Evolutionary conservation across 208 protist species (phyloP).

Genomic region (Leishmania mexicana): DNA sequence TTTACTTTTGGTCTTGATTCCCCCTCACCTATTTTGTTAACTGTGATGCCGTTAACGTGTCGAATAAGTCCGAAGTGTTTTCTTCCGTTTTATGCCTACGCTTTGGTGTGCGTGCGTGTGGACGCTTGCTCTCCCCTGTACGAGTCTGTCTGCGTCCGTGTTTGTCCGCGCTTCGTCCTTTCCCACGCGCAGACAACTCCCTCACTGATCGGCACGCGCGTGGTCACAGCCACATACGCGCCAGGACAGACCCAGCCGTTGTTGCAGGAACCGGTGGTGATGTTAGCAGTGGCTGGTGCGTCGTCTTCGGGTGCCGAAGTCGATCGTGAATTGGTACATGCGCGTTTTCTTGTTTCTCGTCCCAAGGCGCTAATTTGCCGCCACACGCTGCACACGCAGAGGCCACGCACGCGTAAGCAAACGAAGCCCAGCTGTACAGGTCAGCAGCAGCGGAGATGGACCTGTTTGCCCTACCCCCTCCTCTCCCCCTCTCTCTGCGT

Average conservation of each 20-base stretch:
- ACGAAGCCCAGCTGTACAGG: not conserved
- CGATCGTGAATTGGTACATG: not conserved
- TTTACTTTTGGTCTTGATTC: not conserved
- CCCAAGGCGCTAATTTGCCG: not conserved
- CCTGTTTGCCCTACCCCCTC: not conserved
- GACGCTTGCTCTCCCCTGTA: not conserved
- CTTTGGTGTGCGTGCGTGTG: not conserved
- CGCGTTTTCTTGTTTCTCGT: not conserved
- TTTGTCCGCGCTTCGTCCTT: not conserved
- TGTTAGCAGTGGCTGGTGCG: not conserved
- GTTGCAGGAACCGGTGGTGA: not conserved
- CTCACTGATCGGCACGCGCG: not conserved
- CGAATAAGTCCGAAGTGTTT: constrained; percentile 2
- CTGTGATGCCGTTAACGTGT: not conserved
- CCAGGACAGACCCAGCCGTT: not conserved
- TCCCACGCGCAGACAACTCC: not conserved
- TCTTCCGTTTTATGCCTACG: not conserved
- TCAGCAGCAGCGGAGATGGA: not conserved
- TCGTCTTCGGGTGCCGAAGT: not conserved
- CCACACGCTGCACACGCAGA: not conserved
- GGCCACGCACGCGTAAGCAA: not conserved
- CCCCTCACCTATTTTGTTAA: not conserved
- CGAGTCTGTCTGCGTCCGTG: not conserved
- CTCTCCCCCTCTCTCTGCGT: not conserved
- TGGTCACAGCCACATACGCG: not conserved